Evolutionary conservation across 2,329 filamentous ascomycete species (phyloP).

Genomic region (Beauveria varroae): DNA sequence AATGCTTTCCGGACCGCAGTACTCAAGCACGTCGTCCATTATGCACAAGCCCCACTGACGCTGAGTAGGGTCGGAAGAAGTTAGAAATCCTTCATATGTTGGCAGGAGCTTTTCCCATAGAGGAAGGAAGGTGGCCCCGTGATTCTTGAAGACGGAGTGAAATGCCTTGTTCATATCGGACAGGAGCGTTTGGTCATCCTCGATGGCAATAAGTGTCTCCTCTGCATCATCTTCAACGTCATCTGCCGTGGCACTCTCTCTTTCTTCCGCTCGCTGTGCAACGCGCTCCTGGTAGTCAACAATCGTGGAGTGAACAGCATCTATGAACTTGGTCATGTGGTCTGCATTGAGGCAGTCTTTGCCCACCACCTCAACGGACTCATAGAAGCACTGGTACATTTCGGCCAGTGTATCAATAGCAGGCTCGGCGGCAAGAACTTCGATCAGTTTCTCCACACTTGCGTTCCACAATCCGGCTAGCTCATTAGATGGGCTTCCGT

Average conservation of each 20-base stretch:
- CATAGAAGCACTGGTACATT: conserved; percentile 99
- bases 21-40: conserved; percentile 95
- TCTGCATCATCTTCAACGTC: conserved; percentile 88
- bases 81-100: conserved; percentile 81
- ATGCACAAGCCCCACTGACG: conserved; percentile 99
- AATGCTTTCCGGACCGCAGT: conserved; percentile 84
- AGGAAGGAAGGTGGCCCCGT: conserved; percentile 74
- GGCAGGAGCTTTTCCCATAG: conserved; percentile 80
- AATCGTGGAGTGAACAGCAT: conserved; percentile 74
- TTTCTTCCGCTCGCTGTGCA: conserved; percentile 73
- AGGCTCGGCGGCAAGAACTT: conserved; percentile 87
- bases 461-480: conserved; percentile 76
- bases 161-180: conserved; percentile 99
- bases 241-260: conserved; percentile 62
- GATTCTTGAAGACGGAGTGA: conserved; percentile 98
- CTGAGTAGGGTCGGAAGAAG: conserved; percentile 76
- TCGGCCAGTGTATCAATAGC: conserved; percentile 94
- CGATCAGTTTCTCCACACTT: conserved; percentile 84
- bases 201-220: conserved; percentile 81
- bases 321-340: conserved; percentile 83
- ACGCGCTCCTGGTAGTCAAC: conserved; percentile 91
- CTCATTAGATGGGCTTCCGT: conserved; percentile 71
- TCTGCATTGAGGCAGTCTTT: conserved; percentile 69
- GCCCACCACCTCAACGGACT: conserved; percentile 90
- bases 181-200: conserved; percentile 92